phyloP scores from a whole-genome alignment of 352 stramenopile genomes.

The Elongisporangium prolatum region DNA sequence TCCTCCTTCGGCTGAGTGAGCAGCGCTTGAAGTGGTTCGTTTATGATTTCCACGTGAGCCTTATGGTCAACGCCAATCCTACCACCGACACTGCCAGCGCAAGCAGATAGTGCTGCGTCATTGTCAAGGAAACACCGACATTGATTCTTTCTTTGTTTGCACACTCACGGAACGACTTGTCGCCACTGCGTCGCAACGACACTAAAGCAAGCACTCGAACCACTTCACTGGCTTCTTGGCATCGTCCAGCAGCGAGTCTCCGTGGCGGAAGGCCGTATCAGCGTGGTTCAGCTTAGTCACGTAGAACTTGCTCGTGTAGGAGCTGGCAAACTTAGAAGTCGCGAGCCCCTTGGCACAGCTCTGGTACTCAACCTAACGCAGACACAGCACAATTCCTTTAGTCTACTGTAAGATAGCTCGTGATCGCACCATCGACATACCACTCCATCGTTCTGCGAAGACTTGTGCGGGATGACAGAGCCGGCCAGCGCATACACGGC shows the following conservation, averaged over 20 bases:
- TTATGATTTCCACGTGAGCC: neutral
- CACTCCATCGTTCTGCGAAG: slow-evolving; percentile 28
- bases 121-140: neutral
- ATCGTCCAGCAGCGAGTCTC: slow-evolving; percentile 40
- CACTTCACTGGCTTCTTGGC: slow-evolving; percentile 61
- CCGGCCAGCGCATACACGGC: slow-evolving; percentile 21
- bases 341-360: slow-evolving; percentile 42
- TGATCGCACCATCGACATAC: neutral
- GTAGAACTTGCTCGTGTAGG: slow-evolving; percentile 48
- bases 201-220: slow-evolving; percentile 65
- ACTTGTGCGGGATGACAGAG: slow-evolving; percentile 26
- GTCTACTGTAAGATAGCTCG: neutral
- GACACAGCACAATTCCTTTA: slow-evolving; percentile 10
- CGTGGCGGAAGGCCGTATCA: slow-evolving; percentile 59
- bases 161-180: neutral
- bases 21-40: neutral
- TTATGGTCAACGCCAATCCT: neutral
- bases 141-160: neutral
- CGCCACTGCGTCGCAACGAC: neutral
- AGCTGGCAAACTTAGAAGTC: slow-evolving; percentile 22
- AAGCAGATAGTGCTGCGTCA: neutral
- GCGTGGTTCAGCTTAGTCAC: slow-evolving; percentile 56
- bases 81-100: too few relatives aligned
- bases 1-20: too few relatives aligned
- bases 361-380: slow-evolving; percentile 32